Evolutionary conservation across 2,329 filamentous ascomycete species (phyloP), one percentile per base, ranked within the genome.

Genomic region (Cadophora sp.): DNA sequence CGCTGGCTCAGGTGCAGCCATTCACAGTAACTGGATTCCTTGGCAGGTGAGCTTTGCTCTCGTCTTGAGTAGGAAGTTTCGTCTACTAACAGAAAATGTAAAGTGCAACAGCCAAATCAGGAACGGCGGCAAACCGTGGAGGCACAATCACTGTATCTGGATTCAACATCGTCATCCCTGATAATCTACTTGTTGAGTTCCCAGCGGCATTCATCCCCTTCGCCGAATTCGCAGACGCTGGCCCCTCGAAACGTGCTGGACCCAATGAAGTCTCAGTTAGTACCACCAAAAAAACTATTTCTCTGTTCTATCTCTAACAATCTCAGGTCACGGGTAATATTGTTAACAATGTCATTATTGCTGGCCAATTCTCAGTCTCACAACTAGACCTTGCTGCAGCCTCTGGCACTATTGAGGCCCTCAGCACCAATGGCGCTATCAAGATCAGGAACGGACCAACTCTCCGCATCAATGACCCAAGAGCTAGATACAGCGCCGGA

Each of bases 181-280:
- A 83, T 73, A 85, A 85, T 67, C 69, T 84, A 27, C 78, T 83
- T 9, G 81, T 83, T 3, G 79, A 83, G 59, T 84, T 85, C 48
- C 83, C 82, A 0, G 80, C 79, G 3, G 79, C 80, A 14, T 83
- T 78, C 69, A 78, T 83, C 30, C 81, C 82, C 0, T 84, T 70
- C n/a, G 66, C 66, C 16, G 68, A 70, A 61, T 70, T 70, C 45
- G 43, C 59, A 41, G 48, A 59, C n/a, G 68, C 58, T 8, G 58
- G 58, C 3, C 8, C 58, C 33, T 47, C 41, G n/a, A 30, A 68
- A 53, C 48, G 58, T 61, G 59, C 59, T 14, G 64, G 62, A 20
- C 63, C 68, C 51, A 70, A 73, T 60, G 75, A 77, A 69, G 73
- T 77, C 14, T 60, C 58, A 13, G 58, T 60, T 6, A 56, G 51